These are phyloP conservation scores for Darksidea phi DNA, from an alignment of 495 filamentous ascomycete species.

Conservation along the genomic window DNA sequence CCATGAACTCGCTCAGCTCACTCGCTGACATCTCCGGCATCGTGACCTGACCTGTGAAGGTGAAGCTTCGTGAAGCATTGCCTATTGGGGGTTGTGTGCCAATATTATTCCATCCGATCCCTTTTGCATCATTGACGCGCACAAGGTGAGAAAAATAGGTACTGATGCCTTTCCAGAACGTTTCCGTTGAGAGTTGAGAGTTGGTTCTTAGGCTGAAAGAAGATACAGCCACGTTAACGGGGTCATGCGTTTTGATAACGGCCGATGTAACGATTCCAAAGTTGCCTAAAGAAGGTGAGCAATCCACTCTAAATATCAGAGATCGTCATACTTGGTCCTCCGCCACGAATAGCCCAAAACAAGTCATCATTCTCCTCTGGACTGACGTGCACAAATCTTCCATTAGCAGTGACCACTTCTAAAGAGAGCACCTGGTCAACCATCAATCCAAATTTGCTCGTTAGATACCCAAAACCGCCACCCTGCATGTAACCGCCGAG, in stretches of 20 bases:
- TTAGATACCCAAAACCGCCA: constrained; percentile 20
- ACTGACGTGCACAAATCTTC: constrained; percentile 26
- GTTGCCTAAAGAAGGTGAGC: constrained; percentile 22
- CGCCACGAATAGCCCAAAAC: constrained; percentile 32
- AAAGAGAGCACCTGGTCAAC: constrained; percentile 25
- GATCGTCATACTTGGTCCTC: constrained; percentile 21
- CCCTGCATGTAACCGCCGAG: constrained; percentile 29
- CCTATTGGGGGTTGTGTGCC: not conserved
- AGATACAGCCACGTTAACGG: constrained; percentile 4
- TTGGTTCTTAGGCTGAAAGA: constrained; percentile 3
- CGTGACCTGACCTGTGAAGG: constrained; percentile 4
- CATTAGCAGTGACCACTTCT: constrained; percentile 33
- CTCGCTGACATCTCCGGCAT: constrained; percentile 2
- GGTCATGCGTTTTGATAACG: constrained; percentile 25
- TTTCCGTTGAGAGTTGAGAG: constrained; percentile 1
- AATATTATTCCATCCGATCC: constrained; percentile 26
- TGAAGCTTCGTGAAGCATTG: constrained; percentile 9
- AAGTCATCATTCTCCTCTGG: constrained; percentile 28
- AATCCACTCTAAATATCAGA: not conserved
- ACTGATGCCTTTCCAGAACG: constrained; percentile 23
- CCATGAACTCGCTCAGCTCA: constrained; percentile 15
- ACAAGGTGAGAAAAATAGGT: constrained; percentile 20
- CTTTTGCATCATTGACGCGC: constrained; percentile 13
- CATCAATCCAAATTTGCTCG: constrained; percentile 22
- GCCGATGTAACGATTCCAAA: constrained; percentile 30